Conservation (phyloP, 768 basidiomycete species). For the Leccinum sublutescens region DNA sequence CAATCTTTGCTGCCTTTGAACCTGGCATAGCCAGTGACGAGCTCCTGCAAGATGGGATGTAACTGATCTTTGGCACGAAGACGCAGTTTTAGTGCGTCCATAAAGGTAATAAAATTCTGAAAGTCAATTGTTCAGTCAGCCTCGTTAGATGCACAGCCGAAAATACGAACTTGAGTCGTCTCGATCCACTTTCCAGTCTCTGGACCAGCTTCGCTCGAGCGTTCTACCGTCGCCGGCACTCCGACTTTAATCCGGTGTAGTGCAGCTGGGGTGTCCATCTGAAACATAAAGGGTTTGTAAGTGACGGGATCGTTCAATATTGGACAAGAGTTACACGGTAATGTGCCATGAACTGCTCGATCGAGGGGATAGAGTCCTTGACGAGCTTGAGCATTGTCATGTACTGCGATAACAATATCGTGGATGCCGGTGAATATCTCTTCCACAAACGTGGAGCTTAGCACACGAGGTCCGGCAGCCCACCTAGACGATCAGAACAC, state of each 20-base stretch:
- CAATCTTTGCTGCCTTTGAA: slow-evolving; percentile 96
- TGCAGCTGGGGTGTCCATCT: slow-evolving; percentile 95
- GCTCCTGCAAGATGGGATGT: slow-evolving; percentile 90
- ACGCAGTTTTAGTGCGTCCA: slow-evolving; percentile 93
- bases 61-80: slow-evolving; percentile 97
- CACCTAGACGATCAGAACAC: slow-evolving; percentile 30
- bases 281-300: background rate
- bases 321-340: slow-evolving; percentile 54
- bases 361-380: slow-evolving; percentile 76
- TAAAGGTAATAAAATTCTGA: slow-evolving; percentile 96
- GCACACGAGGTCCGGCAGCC: background rate
- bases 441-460: slow-evolving; percentile 24
- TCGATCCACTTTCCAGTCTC: slow-evolving; percentile 98
- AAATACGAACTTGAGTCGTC: slow-evolving; percentile 65
- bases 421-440: slow-evolving; percentile 97
- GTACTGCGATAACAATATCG: slow-evolving; percentile 90
- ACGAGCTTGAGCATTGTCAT: slow-evolving; percentile 97
- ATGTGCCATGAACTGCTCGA: slow-evolving; percentile 89
- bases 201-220: slow-evolving; percentile 86
- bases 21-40: slow-evolving; percentile 88
- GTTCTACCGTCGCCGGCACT: slow-evolving; percentile 95
- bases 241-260: slow-evolving; percentile 87
- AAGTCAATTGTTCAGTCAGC: background rate
- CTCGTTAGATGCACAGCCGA: background rate
- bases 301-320: background rate